Base-by-base conservation (phyloP, 1,284 basidiomycete species). In the Apiotrichum siamense region DNA sequence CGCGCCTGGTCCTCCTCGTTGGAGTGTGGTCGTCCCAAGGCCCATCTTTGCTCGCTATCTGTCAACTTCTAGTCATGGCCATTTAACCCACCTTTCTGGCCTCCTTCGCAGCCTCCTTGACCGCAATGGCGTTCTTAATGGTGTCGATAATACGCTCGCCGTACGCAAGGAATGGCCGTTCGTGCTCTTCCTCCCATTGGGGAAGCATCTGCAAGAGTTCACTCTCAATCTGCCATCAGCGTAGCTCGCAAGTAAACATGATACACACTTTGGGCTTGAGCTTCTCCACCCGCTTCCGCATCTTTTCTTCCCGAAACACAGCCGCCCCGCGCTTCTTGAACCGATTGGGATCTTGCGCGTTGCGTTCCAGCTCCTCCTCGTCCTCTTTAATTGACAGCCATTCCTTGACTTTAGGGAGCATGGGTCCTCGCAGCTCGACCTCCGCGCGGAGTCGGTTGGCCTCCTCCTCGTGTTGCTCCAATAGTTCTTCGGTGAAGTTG, bases 341-440 rank as follows among this genome's bases (percentile, higher is more conserved):
- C 17, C 73, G 55, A 49, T 71, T 66, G 7, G 72, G 72, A 55
- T 74, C 71, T 9, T 58, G 62, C 55, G 61, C 58, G 35, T 61
- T 65, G 46, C 74, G 70, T 57, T 85, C 86, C 18, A 97, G 79
- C 66, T 96, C 89, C 66, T 85, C 87, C 73, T 90, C 86, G 62
- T 97, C 91, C 44, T 85, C 83, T 48, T 87, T 87, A n/a, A 98
- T 86, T 33, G 87, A 85, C 62, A 89, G 86, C 77, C 97, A 99
- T 69, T 87, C 89, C 70, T 83, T 82, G 57, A 97, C 83, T 48
- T 81, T 79, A 0, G 82, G 79, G 26, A 99, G 77, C 2, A 97
- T 76, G 0, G 84, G 81, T 6, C 82, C 83, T 68, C 92, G 94
- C 47, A 80, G 75, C 55, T 84, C 78, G 17, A 86, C 79, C 65